Evolutionary conservation across 495 filamentous ascomycete genomes (phyloP).

Genomic region (Viridothelium virens): DNA sequence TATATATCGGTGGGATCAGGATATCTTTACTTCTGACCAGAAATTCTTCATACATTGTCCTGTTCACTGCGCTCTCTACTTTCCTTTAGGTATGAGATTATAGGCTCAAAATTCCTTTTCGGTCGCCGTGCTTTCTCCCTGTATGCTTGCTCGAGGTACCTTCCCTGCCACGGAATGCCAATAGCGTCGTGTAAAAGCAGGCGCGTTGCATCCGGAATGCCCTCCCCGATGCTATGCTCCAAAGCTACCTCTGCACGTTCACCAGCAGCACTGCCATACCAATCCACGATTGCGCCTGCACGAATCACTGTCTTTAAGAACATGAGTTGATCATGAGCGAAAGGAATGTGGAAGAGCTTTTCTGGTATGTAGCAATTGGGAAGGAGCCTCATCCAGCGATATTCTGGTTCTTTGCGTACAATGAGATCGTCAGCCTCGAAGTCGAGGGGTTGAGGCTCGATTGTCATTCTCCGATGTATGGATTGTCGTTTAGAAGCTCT

Average conservation of each 20-base stretch:
- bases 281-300: background rate
- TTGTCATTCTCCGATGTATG: background rate
- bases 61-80: background rate
- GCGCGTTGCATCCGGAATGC: background rate
- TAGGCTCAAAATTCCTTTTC: background rate
- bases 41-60: background rate
- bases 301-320: constrained; percentile 1
- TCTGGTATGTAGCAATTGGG: background rate
- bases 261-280: constrained; percentile 6
- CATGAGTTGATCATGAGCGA: background rate
- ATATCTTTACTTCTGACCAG: too few species aligned
- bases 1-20: too few species aligned
- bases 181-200: constrained; percentile 9
- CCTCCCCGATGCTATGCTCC: background rate
- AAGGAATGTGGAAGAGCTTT: background rate
- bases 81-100: background rate
- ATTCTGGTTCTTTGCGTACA: background rate
- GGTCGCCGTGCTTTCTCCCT: background rate
- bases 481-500: background rate
- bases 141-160: constrained; percentile 4
- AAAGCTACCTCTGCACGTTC: constrained; percentile 1
- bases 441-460: background rate
- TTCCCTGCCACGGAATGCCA: constrained; percentile 2
- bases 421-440: background rate
- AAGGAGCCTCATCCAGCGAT: constrained; percentile 6